These are phyloP conservation scores for Suhomyces maxii DNA, from an alignment of 1,139 yeast species.

Conservation along the genomic window DNA sequence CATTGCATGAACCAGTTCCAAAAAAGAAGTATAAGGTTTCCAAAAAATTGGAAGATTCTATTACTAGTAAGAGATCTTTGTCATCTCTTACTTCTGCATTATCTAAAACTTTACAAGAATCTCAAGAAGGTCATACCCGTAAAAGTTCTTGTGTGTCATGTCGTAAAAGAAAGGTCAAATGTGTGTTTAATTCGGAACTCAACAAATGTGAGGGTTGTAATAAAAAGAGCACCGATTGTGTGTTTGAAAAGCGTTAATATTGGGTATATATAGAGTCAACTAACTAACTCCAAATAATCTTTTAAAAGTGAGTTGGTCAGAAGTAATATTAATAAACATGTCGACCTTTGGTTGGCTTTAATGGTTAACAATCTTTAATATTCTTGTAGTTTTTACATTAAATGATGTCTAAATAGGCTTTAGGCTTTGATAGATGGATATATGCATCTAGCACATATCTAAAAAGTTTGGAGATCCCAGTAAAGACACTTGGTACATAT, in stretches of 20 bases:
- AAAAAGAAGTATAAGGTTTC: constrained; percentile 8
- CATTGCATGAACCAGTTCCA: constrained; percentile 6
- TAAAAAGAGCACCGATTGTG: constrained; percentile 37
- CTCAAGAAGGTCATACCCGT: constrained; percentile 19
- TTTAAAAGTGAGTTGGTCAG: background rate
- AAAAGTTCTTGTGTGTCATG: constrained; percentile 39
- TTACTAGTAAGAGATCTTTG: constrained; percentile 7
- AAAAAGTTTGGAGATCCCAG: too few relatives aligned
- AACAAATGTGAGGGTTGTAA: constrained; percentile 40
- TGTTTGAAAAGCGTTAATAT: constrained; percentile 22
- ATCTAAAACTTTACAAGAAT: constrained; percentile 12
- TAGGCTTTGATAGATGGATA: too few relatives aligned
- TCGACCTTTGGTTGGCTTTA: too few relatives aligned
- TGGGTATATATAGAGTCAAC: background rate
- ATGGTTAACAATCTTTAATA: too few relatives aligned
- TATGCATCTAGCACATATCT: too few relatives aligned
- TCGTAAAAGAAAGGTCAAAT: constrained; percentile 41
- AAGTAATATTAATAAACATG: background rate
- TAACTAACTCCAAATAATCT: too few relatives aligned
- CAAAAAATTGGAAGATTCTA: constrained; percentile 9
- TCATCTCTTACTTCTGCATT: constrained; percentile 14
- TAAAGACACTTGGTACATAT: too few relatives aligned
- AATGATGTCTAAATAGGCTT: too few relatives aligned
- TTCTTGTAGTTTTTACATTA: too few relatives aligned
- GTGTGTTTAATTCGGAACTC: constrained; percentile 30